Percentiles rank a stretch among this genome's conserved stretches.
phyloP scores from a whole-genome alignment of 2,329 filamentous ascomycete genomes.

The Golovinomyces cichoracearum region DNA sequence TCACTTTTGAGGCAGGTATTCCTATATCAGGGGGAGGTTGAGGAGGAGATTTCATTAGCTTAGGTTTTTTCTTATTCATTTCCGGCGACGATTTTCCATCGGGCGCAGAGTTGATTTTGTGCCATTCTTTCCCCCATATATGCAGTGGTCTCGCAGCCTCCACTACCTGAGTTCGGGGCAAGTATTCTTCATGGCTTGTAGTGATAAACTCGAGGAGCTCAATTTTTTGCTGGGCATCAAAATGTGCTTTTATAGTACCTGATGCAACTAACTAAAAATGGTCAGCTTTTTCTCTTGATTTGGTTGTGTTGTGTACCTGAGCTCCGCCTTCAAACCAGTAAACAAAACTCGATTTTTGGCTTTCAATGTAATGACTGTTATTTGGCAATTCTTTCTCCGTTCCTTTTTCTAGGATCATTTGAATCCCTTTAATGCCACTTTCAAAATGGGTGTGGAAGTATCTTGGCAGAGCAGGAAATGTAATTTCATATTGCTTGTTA shows the following conservation, averaged over 20 bases:
- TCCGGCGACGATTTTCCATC: conserved; percentile 36
- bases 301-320: conserved; percentile 30
- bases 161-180: conserved; percentile 42
- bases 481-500: conserved; percentile 68
- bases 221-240: conserved; percentile 54
- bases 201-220: conserved; percentile 66
- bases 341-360: conserved; percentile 50
- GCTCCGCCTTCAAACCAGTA: conserved; percentile 72
- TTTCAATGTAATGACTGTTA: conserved; percentile 49
- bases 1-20: conserved; percentile 32
- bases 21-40: conserved; percentile 33
- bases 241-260: conserved; percentile 55
- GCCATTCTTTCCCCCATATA: conserved; percentile 40
- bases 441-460: conserved; percentile 80
- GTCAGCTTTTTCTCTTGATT: conserved; percentile 11
- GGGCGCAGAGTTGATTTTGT: conserved; percentile 25
- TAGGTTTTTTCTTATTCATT: conserved; percentile 41
- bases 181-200: conserved; percentile 52
- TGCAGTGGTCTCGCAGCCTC: conserved; percentile 35
- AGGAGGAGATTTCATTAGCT: conserved; percentile 31
- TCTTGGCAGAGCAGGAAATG: conserved; percentile 53
- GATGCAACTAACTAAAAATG: conserved; percentile 38
- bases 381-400: conserved; percentile 30
- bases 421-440: conserved; percentile 62
- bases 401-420: conserved; percentile 54